A percentile compares a stretch with the other conserved stretches of the same genome.
Conservation (phyloP, 164 flowering plant species). For the Vitis vinifera region ASM3070453v1 NC_081813.1:1643001-1643500, state of each 20-base stretch:
- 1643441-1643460: not conserved
- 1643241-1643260: constrained; percentile 4
- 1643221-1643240: not conserved
- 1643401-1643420: not conserved
- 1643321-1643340: constrained; percentile 81
- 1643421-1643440: not conserved
- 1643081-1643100: constrained; percentile 2
- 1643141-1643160: constrained; percentile 96
- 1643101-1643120: constrained; percentile 76
- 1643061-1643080: not conserved
- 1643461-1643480: not conserved
- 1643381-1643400: not conserved
- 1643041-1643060: not conserved
- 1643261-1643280: constrained; percentile 74
- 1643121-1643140: constrained; percentile 95
- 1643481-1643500: not conserved
- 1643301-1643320: constrained; percentile 30
- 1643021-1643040: not conserved
- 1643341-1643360: constrained; percentile 94
- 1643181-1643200: not conserved
- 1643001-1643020: not conserved
- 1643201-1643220: not conserved
- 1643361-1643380: not conserved
- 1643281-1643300: constrained; percentile 39
- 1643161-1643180: constrained; percentile 95